Percentiles rank a stretch among this genome's conserved stretches.
phyloP scores from a whole-genome alignment of 352 stramenopile species.

The Pythium monospermum region DNA sequence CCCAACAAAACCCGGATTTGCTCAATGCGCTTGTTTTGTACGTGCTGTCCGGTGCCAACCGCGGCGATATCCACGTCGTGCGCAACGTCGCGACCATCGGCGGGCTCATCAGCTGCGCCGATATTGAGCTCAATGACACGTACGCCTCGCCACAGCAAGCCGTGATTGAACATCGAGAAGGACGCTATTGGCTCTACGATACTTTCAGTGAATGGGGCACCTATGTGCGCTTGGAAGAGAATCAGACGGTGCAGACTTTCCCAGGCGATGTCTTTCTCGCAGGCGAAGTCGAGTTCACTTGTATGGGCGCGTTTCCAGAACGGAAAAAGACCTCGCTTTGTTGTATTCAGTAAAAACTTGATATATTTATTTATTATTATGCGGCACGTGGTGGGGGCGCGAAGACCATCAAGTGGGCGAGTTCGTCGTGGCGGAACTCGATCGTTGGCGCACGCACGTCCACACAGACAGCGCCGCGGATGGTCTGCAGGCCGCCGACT shows the following conservation, averaged over 20 bases:
- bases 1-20: slow-evolving; percentile 43
- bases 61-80: slow-evolving; percentile 74
- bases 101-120: slow-evolving; percentile 38
- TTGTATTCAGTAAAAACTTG: slow-evolving; percentile 31
- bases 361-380: neutral
- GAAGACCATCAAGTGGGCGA: slow-evolving; percentile 55
- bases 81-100: slow-evolving; percentile 59
- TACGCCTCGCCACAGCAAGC: slow-evolving; percentile 55
- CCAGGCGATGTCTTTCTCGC: slow-evolving; percentile 66
- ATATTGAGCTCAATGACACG: slow-evolving; percentile 69
- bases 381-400: slow-evolving; percentile 15
- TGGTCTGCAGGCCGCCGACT: slow-evolving; percentile 56
- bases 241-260: slow-evolving; percentile 54
- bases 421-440: slow-evolving; percentile 49
- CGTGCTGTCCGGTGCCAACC: slow-evolving; percentile 68
- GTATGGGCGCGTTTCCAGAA: slow-evolving; percentile 53
- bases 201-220: slow-evolving; percentile 63
- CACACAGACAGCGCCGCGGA: slow-evolving; percentile 61
- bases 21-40: slow-evolving; percentile 65
- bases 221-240: slow-evolving; percentile 69
- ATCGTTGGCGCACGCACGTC: slow-evolving; percentile 52
- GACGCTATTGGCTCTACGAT: slow-evolving; percentile 72
- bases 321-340: slow-evolving; percentile 53
- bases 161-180: slow-evolving; percentile 69
- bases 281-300: slow-evolving; percentile 74